A percentile compares a stretch with the other conserved stretches of the same genome.
Conservation (phyloP, 345 rosid species). For the Syzygium aqueum region DNA sequence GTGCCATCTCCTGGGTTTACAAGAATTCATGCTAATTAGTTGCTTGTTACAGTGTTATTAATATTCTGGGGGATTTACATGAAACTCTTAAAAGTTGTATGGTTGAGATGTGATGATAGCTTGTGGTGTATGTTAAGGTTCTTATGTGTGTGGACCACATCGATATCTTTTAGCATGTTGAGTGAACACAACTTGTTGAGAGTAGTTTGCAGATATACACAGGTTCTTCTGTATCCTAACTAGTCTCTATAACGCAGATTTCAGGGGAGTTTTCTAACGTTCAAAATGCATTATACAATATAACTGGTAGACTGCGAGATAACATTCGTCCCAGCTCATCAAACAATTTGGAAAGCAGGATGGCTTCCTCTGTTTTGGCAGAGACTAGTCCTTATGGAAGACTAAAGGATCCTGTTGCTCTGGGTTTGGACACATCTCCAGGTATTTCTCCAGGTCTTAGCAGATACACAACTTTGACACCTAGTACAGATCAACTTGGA, state of each 20-base stretch:
- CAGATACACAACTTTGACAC: conserved; percentile 17
- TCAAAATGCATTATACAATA: conserved; percentile 67
- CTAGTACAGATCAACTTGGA: conserved; percentile 37
- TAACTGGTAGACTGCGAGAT: conserved; percentile 75
- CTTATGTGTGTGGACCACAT: neutral
- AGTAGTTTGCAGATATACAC: neutral
- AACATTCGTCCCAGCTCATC: conserved; percentile 39
- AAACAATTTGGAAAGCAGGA: conserved; percentile 29
- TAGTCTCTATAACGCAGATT: conserved; percentile 43
- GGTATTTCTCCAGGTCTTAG: conserved; percentile 28
- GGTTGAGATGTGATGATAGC: neutral
- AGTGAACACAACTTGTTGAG: neutral
- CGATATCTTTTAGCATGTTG: neutral
- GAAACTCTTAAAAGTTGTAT: neutral
- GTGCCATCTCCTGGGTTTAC: neutral
- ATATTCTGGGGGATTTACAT: neutral
- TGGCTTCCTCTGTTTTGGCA: conserved; percentile 24
- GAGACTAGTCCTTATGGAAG: conserved; percentile 48
- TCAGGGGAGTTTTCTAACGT: conserved; percentile 66
- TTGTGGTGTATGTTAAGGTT: neutral
- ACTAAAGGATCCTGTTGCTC: conserved; percentile 23
- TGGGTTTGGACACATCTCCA: conserved; percentile 17
- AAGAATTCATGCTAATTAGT: neutral
- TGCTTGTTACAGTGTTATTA: neutral
- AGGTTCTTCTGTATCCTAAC: neutral